Evolutionary conservation across 257 asterid species (phyloP), one percentile per base, ranked within the genome.

Genomic region (Parsonsia alboflavescens): DNA sequence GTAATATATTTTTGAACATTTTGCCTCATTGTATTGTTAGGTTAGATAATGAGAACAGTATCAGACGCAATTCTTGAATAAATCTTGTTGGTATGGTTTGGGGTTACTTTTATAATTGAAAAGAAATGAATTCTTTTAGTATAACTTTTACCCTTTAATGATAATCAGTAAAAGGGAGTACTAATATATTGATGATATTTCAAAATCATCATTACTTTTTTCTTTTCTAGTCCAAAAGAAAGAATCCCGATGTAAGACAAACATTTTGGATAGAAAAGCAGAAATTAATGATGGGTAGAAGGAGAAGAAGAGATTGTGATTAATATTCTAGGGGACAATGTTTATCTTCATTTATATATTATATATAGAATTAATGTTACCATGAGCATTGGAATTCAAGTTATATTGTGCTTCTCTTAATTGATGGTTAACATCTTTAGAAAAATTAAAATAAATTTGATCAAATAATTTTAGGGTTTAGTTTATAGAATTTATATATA

Each of bases 231-330:
- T 33, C 39, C 39, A 33, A 33, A 33, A 33, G 39, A 33, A 63
- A 62, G 80, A 77, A 71, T 62, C 76, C 58, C 17, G 3, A 49
- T 13, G 57, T n/a, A 71, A 71, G 76, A 77, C 72, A 63, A 71
- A 63, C 28, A n/a, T 33, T 33, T 1, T 36, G 28, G 73, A 77
- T 63, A 52, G n/a, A 71, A 77, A 71, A 48, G 17, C 19, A 28
- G 50, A 57, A 65, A 33, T 33, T n/a, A n/a, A n/a, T 1, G 48
- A 17, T 65, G 12, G 49, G 17, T 10, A 36, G n/a, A n/a, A n/a
- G n/a, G n/a, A n/a, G n/a, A n/a, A n/a, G n/a, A n/a, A n/a, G n/a
- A n/a, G n/a, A n/a, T n/a, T n/a, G n/a, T n/a, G n/a, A n/a, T n/a
- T n/a, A n/a, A n/a, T n/a, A n/a, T n/a, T n/a, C n/a, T n/a, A n/a